Percentiles rank a stretch among this genome's conserved stretches.
These are phyloP conservation scores for Arthrobotrys megalospora DNA, from an alignment of 2,329 filamentous ascomycete genomes.

Conservation along the genomic window DNA sequence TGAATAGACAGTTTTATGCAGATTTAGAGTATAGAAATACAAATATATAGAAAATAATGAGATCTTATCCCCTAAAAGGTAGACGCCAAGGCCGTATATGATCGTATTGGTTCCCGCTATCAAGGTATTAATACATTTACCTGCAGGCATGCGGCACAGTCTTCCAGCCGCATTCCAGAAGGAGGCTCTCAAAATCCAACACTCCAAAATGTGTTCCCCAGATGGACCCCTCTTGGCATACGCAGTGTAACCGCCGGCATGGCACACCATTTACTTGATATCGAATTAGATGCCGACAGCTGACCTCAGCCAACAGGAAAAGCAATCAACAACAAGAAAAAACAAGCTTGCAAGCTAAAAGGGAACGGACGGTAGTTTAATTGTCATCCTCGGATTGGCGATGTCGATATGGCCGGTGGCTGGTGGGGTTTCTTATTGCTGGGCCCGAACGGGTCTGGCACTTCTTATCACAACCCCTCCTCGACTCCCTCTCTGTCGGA, in stretches of 20 bases:
- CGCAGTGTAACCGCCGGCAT: neutral
- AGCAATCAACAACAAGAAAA: neutral
- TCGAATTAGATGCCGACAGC: constrained; percentile 19
- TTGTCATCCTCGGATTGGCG: neutral
- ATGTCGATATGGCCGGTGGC: neutral
- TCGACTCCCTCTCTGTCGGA: neutral
- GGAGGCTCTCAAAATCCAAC: neutral
- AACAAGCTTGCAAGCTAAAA: neutral
- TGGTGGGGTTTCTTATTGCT: neutral
- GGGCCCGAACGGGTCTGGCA: neutral
- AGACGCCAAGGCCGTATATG: no score
- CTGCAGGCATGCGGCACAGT: no score
- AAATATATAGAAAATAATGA: no score
- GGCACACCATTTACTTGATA: neutral
- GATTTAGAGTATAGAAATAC: no score
- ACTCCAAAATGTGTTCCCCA: neutral
- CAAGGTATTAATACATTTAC: no score
- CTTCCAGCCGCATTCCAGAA: no score
- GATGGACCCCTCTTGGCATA: neutral
- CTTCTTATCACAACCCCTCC: neutral
- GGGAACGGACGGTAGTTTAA: neutral
- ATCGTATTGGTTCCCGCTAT: no score
- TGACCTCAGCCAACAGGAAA: constrained; percentile 17
- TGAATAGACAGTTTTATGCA: no score
- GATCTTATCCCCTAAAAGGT: no score